Evolutionary conservation across 2,329 filamentous ascomycete genomes (phyloP).

Genomic region (Pseudodiploospora longispora): DNA sequence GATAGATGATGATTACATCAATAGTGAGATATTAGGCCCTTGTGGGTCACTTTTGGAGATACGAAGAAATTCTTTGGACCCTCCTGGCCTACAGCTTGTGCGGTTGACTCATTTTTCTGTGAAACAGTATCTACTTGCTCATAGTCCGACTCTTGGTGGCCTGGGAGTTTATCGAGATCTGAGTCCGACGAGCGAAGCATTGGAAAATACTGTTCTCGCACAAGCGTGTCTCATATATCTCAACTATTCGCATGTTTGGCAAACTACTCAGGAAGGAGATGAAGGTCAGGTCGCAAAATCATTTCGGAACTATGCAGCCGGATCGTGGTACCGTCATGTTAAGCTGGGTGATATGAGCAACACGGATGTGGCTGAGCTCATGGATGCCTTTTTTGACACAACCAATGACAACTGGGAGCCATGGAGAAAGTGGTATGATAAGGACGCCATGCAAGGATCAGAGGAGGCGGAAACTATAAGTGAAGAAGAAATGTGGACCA

Average conservation of each 20-base stretch:
- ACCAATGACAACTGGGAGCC: background rate
- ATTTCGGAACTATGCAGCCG: constrained; percentile 2
- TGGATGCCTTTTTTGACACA: background rate
- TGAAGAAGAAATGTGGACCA: too few species aligned
- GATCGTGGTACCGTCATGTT: constrained; percentile 1
- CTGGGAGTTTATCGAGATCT: constrained; percentile 1
- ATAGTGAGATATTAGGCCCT: constrained; percentile 17
- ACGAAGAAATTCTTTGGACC: too few species aligned
- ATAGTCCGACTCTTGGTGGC: background rate
- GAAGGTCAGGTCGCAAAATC: background rate
- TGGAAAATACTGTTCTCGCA: background rate
- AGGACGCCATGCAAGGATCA: background rate
- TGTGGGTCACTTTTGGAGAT: constrained; percentile 24
- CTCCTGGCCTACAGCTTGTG: background rate
- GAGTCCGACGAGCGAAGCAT: background rate
- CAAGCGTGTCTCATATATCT: constrained; percentile 3
- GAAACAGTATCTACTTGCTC: constrained; percentile 11
- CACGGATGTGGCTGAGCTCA: background rate
- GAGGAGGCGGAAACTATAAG: background rate
- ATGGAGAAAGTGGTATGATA: background rate
- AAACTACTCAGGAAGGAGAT: background rate
- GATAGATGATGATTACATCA: constrained; percentile 20
- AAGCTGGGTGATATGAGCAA: background rate
- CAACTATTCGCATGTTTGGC: background rate
- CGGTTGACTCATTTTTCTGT: constrained; percentile 15